phyloP scores from a whole-genome alignment of 1,284 basidiomycete genomes.

The Ustilago curta region DNA sequence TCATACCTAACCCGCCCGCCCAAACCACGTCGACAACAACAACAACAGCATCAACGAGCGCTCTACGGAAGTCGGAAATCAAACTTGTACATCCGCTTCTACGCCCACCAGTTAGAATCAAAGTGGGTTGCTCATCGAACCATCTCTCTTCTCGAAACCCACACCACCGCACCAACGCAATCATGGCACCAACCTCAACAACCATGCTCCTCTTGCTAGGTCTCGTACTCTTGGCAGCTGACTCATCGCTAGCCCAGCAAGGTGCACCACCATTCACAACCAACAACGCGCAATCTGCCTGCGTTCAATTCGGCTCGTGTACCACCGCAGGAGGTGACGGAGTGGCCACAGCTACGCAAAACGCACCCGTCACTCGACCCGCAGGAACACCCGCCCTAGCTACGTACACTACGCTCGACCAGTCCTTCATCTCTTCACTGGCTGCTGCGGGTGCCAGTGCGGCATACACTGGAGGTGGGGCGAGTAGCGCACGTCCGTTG shows the following conservation, averaged over 20 bases:
- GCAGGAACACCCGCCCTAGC: slow-evolving; percentile 40
- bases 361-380: slow-evolving; percentile 34
- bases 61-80: too few relatives aligned
- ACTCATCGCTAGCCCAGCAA: slow-evolving; percentile 9
- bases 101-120: background rate
- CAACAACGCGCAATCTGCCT: slow-evolving; percentile 33
- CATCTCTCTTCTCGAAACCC: background rate
- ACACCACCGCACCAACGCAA: background rate
- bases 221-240: background rate
- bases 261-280: slow-evolving; percentile 29
- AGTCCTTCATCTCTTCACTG: slow-evolving; percentile 22
- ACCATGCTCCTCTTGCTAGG: background rate
- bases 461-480: slow-evolving; percentile 23
- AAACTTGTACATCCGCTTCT: background rate
- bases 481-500: background rate
- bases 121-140: background rate
- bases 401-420: slow-evolving; percentile 26
- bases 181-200: slow-evolving; percentile 2
- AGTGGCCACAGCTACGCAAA: slow-evolving; percentile 30
- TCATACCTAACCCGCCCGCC: background rate
- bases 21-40: background rate
- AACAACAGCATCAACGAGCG: too few relatives aligned
- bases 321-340: slow-evolving; percentile 21
- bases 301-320: slow-evolving; percentile 40
- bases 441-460: slow-evolving; percentile 36